These are phyloP conservation scores for Aspergillus sclerotiicarbonarius DNA, from an alignment of 495 filamentous ascomycete species.

Conservation along the genomic window DNA sequence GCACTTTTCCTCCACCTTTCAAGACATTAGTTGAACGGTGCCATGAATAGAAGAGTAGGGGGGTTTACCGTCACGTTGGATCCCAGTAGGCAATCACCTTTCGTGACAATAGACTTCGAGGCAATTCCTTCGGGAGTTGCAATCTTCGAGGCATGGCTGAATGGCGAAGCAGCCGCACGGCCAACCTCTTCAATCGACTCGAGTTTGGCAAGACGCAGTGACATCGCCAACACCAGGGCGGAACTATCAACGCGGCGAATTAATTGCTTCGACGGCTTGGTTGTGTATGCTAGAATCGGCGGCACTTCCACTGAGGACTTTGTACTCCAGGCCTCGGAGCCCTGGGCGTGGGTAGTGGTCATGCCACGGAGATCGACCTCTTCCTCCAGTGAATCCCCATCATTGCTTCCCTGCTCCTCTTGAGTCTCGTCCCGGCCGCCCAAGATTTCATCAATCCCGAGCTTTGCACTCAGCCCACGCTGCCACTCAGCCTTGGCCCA, in stretches of 20 bases:
- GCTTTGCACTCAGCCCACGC: constrained; percentile 71
- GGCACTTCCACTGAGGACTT: constrained; percentile 35
- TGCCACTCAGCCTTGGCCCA: constrained; percentile 96
- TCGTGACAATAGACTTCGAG: constrained; percentile 70
- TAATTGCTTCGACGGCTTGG: constrained; percentile 47
- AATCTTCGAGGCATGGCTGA: constrained; percentile 73
- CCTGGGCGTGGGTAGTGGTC: constrained; percentile 53
- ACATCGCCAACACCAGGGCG: constrained; percentile 72
- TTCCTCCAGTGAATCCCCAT: constrained; percentile 50
- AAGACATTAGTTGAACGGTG: too few relatives aligned
- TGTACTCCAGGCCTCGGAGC: constrained; percentile 14
- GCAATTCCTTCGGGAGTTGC: constrained; percentile 69
- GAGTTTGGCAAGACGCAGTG: constrained; percentile 77
- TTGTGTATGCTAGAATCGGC: constrained; percentile 70
- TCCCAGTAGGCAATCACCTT: constrained; percentile 72
- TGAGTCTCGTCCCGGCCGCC: constrained; percentile 27
- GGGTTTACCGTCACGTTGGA: constrained; percentile 78
- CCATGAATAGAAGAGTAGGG: too few relatives aligned
- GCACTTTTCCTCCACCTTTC: constrained; percentile 50
- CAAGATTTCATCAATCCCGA: constrained; percentile 68
- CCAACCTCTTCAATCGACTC: constrained; percentile 66
- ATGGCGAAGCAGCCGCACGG: constrained; percentile 58
- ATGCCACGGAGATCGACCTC: constrained; percentile 60
- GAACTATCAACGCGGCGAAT: constrained; percentile 89
- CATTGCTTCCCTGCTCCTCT: constrained; percentile 36